Conservation (phyloP, 2,329 filamentous ascomycete genomes). For the Aspergillus spinulosporus region DNA sequence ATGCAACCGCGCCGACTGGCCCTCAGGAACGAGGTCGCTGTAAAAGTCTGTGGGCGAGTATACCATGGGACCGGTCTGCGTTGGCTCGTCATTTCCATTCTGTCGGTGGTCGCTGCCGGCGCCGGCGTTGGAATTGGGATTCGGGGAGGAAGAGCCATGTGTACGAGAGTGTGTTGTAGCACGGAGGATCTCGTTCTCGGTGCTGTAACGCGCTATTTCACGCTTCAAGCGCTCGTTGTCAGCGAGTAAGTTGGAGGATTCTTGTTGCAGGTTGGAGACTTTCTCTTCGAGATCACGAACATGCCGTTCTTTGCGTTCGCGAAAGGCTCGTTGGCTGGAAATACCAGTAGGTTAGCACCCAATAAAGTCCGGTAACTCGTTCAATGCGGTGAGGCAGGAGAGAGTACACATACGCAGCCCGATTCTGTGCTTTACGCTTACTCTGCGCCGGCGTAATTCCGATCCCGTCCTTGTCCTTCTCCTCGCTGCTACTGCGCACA, state of each 20-base stretch:
- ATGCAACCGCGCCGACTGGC: constrained; percentile 56
- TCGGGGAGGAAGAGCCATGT: not conserved
- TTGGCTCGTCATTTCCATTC: constrained; percentile 34
- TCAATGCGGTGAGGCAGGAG: not conserved
- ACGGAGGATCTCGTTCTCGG: constrained; percentile 89
- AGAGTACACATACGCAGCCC: constrained; percentile 62
- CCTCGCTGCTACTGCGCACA: constrained; percentile 52
- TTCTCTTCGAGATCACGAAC: constrained; percentile 91
- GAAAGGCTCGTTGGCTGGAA: constrained; percentile 85
- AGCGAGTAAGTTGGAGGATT: constrained; percentile 68
- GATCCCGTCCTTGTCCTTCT: constrained; percentile 55
- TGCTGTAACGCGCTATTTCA: constrained; percentile 78
- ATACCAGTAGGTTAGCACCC: too few relatives aligned
- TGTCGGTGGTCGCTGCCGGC: not conserved
- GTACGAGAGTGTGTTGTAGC: constrained; percentile 63
- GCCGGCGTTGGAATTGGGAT: not conserved
- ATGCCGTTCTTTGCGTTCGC: constrained; percentile 91
- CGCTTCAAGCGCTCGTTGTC: constrained; percentile 87
- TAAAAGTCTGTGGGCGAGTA: constrained; percentile 74
- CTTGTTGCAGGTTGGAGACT: constrained; percentile 72
- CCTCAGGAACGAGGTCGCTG: constrained; percentile 59
- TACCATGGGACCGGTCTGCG: constrained; percentile 66
- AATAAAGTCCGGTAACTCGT: too few relatives aligned
- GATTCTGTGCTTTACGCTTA: constrained; percentile 69
- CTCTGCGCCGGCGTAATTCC: constrained; percentile 54